A percentile compares a stretch with the other conserved stretches of the same genome.
Conservation (phyloP, 305 asterid species). For the Fraxinus xanthoxyloides region DNA sequence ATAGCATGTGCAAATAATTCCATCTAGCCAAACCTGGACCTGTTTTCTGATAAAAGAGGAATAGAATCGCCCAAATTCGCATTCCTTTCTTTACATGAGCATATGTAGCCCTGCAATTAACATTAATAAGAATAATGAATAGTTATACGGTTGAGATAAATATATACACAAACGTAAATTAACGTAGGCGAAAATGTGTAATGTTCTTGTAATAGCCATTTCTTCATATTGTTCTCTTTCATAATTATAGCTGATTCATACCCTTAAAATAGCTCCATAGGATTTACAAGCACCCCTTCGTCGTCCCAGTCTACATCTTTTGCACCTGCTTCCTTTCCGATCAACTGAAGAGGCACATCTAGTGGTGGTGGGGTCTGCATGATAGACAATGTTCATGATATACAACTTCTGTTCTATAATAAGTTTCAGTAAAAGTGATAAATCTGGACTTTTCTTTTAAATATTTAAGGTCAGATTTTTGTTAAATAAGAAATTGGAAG, state of each 20-base stretch:
- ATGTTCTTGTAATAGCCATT: background rate
- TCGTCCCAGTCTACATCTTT: slow-evolving; percentile 69
- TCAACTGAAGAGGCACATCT: slow-evolving; percentile 67
- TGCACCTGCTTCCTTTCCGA: slow-evolving; percentile 57
- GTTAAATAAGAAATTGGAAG: slow-evolving; percentile 11
- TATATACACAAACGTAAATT: background rate
- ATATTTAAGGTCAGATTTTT: background rate
- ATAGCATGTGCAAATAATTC: background rate
- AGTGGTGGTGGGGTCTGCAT: slow-evolving; percentile 82
- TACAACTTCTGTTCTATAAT: background rate
- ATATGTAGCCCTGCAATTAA: background rate
- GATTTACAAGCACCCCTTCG: slow-evolving; percentile 64
- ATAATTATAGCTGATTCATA: slow-evolving; percentile 9
- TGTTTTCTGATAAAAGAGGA: background rate
- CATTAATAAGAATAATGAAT: background rate
- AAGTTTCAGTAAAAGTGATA: background rate
- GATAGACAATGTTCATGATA: background rate
- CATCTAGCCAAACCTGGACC: background rate
- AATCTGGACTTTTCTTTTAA: background rate
- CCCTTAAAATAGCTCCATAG: slow-evolving; percentile 71
- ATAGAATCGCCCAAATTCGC: background rate
- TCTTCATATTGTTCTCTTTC: background rate
- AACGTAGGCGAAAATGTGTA: background rate
- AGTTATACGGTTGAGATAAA: background rate
- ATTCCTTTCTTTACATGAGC: background rate